A percentile compares a stretch with the other conserved stretches of the same genome.
phyloP scores from a whole-genome alignment of 352 stramenopile genomes.

The Chrysophaeum taylorii region DNA sequence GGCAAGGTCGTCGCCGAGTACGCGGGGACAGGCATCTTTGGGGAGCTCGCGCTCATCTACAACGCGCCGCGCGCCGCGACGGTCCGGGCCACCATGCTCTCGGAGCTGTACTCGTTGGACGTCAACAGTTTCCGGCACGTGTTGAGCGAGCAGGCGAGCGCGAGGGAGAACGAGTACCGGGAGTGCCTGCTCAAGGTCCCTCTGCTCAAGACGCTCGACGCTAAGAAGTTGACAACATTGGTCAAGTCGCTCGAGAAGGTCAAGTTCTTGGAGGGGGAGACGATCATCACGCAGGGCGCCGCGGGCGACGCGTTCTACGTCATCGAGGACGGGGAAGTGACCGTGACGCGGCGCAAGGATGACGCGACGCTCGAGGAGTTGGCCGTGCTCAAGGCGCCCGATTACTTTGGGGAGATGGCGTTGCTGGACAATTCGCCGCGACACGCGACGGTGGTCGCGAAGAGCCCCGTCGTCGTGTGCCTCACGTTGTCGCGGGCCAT shows the following conservation, averaged over 20 bases:
- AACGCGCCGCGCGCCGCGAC: slow-evolving; percentile 70
- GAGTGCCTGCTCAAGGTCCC: not conserved
- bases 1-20: not conserved
- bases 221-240: slow-evolving; percentile 34
- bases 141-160: not conserved
- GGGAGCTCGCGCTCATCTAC: slow-evolving; percentile 78
- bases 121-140: not conserved
- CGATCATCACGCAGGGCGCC: slow-evolving; percentile 77
- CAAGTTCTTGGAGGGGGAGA: slow-evolving; percentile 61
- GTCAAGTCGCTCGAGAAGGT: slow-evolving; percentile 32
- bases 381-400: slow-evolving; percentile 37
- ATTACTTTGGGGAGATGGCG: slow-evolving; percentile 77
- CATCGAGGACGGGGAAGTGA: slow-evolving; percentile 70
- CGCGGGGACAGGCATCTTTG: slow-evolving; percentile 38
- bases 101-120: too few species aligned
- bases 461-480: slow-evolving; percentile 31
- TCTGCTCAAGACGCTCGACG: slow-evolving; percentile 31
- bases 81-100: slow-evolving; percentile 55
- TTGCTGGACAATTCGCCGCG: slow-evolving; percentile 77
- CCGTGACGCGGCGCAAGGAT: slow-evolving; percentile 48
- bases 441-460: slow-evolving; percentile 59
- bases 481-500: slow-evolving; percentile 32
- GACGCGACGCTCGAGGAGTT: slow-evolving; percentile 47
- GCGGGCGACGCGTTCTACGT: slow-evolving; percentile 82
- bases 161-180: not conserved